Conservation (phyloP, 306 rosid species). For the Pyrus pyrifolia region DNA sequence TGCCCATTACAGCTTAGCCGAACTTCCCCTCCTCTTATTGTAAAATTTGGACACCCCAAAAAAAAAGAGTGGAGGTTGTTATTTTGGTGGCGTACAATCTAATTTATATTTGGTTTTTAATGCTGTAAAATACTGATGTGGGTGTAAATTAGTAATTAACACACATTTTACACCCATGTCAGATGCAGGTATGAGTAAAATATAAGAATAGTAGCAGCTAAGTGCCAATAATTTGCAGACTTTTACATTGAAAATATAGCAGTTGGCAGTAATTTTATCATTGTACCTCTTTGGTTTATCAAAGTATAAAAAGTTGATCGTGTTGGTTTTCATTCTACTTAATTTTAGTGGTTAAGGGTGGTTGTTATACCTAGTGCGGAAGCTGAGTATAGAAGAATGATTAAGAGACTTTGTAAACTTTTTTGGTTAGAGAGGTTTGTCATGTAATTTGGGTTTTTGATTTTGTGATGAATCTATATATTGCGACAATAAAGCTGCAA, state of each 20-base stretch:
- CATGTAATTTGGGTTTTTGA: no score
- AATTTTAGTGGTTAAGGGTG: no score
- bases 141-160: not conserved
- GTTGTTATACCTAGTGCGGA: no score
- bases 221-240: not conserved
- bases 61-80: not conserved
- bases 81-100: not conserved
- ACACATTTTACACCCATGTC: not conserved
- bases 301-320: not conserved
- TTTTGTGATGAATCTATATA: no score
- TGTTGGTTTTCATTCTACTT: not conserved
- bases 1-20: rapidly evolving
- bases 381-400: no score
- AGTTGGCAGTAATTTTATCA: not conserved
- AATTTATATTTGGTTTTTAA: not conserved
- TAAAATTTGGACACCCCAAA: no score
- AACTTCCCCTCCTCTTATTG: rapidly evolving
- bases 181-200: not conserved
- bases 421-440: no score
- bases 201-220: not conserved
- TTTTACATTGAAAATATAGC: not conserved
- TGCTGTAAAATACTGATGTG: not conserved
- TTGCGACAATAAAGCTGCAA: no score
- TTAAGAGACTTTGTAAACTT: no score
- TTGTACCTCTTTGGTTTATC: not conserved